Conservation (phyloP, 2,329 filamentous ascomycete species). For the Aspergillus sp. region DNA sequence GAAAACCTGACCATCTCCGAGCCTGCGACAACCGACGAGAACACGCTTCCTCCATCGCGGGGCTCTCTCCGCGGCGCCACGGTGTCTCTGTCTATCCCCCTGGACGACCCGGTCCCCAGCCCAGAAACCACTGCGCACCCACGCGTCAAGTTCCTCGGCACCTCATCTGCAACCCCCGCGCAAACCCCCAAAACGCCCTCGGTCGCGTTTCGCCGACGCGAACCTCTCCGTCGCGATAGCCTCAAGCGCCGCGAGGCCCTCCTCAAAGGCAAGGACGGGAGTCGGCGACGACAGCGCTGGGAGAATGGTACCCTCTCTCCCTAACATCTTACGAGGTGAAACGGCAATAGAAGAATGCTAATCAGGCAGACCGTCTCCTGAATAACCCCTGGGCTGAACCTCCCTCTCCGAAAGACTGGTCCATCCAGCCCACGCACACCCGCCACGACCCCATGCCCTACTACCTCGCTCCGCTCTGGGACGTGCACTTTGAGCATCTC, state of each 20-base stretch:
- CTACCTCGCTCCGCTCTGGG: constrained; percentile 84
- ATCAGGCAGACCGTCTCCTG: constrained; percentile 69
- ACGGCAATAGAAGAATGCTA: constrained; percentile 12
- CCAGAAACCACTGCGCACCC: constrained; percentile 28
- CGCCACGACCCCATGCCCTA: constrained; percentile 75
- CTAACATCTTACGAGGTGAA: not conserved
- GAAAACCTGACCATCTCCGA: constrained; percentile 34
- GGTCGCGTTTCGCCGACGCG: constrained; percentile 50
- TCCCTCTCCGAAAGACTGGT: constrained; percentile 78
- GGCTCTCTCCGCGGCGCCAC: constrained; percentile 51
- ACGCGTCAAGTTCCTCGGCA: constrained; percentile 23
- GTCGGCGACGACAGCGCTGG: constrained; percentile 80
- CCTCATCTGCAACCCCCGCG: constrained; percentile 13
- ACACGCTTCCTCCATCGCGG: constrained; percentile 50
- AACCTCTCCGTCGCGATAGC: constrained; percentile 59
- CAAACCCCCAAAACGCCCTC: constrained; percentile 22
- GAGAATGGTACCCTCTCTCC: constrained; percentile 73
- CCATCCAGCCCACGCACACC: constrained; percentile 75
- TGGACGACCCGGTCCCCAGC: constrained; percentile 56
- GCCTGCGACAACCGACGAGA: constrained; percentile 13
- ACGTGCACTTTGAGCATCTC: constrained; percentile 52
- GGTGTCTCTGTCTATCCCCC: constrained; percentile 68
- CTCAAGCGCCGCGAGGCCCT: constrained; percentile 68
- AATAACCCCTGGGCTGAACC: constrained; percentile 83
- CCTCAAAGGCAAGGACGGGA: constrained; percentile 87